Conservation (phyloP, 495 filamentous ascomycete genomes). For the Lophium mytilinum region DNA sequence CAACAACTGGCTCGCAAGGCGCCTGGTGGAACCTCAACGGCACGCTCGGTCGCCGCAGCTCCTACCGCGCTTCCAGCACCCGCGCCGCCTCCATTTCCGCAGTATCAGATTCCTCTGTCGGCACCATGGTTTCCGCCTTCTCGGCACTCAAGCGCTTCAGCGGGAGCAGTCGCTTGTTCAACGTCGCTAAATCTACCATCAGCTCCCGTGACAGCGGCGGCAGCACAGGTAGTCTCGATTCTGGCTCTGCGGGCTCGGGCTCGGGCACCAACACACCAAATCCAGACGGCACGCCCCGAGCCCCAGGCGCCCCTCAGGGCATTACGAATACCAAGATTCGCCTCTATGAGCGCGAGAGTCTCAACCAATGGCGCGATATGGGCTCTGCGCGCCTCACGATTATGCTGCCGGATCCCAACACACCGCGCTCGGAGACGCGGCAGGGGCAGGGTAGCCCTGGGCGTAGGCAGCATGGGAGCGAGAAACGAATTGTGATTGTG, state of each 20-base stretch:
- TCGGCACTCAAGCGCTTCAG: constrained; percentile 69
- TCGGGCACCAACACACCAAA: constrained; percentile 49
- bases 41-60: constrained; percentile 43
- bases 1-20: constrained; percentile 15
- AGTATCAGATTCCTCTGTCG: constrained; percentile 45
- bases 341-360: constrained; percentile 68
- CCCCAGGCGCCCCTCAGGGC: constrained; percentile 16
- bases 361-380: constrained; percentile 80
- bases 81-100: constrained; percentile 42
- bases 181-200: constrained; percentile 60
- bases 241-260: constrained; percentile 42
- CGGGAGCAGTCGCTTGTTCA: constrained; percentile 56
- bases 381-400: constrained; percentile 77
- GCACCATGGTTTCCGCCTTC: constrained; percentile 56
- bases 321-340: constrained; percentile 72
- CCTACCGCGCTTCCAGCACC: constrained; percentile 50
- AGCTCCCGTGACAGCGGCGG: constrained; percentile 46
- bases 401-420: constrained; percentile 45
- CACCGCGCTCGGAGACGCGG: constrained; percentile 30
- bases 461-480: constrained; percentile 34
- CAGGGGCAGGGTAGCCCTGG: constrained; percentile 28
- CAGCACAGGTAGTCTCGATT: constrained; percentile 52
- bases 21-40: constrained; percentile 20
- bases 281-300: constrained; percentile 43
- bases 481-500: constrained; percentile 75